Evolutionary conservation across 208 protist genomes (phyloP).

Genomic region (Porcisia deanei): DNA sequence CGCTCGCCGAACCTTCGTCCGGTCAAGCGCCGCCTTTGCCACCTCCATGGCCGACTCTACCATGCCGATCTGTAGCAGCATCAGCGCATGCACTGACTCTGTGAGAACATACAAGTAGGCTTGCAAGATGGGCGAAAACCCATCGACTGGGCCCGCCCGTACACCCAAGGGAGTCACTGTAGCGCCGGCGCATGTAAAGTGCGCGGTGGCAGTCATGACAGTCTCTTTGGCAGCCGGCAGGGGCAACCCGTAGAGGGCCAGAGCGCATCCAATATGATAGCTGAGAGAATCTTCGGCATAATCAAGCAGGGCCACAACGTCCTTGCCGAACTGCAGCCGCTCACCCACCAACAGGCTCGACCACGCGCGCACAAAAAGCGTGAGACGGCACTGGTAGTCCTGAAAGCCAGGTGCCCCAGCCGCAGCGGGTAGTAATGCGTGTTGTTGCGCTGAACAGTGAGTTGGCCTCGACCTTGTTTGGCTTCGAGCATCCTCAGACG

Average conservation of each 20-base stretch:
- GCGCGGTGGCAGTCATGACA: conserved; percentile 28
- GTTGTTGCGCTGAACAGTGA: background rate
- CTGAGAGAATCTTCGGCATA: conserved; percentile 25
- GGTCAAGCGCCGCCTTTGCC: conserved; percentile 28
- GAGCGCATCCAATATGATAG: conserved; percentile 43
- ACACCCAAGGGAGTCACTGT: background rate
- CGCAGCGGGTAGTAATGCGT: background rate
- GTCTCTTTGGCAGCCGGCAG: conserved; percentile 43
- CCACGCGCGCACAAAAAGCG: conserved; percentile 52
- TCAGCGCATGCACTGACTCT: conserved; percentile 74
- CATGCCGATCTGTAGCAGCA: conserved; percentile 69
- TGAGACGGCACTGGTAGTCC: conserved; percentile 27
- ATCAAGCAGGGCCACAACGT: conserved; percentile 45
- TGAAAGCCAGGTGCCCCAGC: conserved; percentile 10
- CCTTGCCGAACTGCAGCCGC: conserved; percentile 53
- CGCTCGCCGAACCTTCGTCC: background rate
- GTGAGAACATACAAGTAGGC: conserved; percentile 46
- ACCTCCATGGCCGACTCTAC: conserved; percentile 46
- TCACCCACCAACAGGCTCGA: conserved; percentile 58
- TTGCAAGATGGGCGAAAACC: conserved; percentile 6
- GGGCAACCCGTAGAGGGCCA: conserved; percentile 61
- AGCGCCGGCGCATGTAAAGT: conserved; percentile 5
- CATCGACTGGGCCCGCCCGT: background rate
- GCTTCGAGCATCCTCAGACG: background rate
- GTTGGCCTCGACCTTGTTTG: background rate